Evolutionary conservation across 129 eudicot species (phyloP), one percentile per base, ranked within the genome.

Genomic region (Sambucus nigra): DNA sequence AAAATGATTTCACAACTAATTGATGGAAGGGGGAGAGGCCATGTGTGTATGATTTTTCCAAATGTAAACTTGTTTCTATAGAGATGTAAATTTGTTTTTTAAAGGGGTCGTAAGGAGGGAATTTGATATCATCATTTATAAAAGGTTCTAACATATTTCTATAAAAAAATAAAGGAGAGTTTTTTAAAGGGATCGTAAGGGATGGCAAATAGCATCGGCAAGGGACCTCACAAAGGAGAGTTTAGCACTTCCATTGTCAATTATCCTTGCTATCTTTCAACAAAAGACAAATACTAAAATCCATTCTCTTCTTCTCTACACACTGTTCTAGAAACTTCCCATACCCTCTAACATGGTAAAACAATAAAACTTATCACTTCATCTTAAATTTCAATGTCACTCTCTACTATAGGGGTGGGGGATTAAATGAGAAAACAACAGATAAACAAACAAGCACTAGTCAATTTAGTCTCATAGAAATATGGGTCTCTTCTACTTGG

Each of bases 371-470:
- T 17, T 19, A 3, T 28, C 19, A 56, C 51, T 31, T 5, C 45
- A 29, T 26, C 10, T 60, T 50, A 68, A 57, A 26, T 56, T 40
- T 46, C 35, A n/a, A 25, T 23, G 18, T 27, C 16, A 5, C n/a
- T 16, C 17, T 0, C 23, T 21, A 6, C n/a, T n/a, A 13, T 7
- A n/a, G 19, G 33, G 32, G 17, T 47, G 17, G 39, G 45, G 65
- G 21, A n/a, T 39, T 66, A 39, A 51, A 61, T 53, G 52, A 41
- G 82, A 71, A 61, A 76, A 61, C 63, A 31, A 66, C 74, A 76
- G 53, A 50, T 57, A 46, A 44, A 47, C 49, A 41, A 60, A 65
- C 31, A 52, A 47, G 67, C 7, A 35, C 53, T 54, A 45, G 51
- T 59, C 39, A 39, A 35, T 27, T 71, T 57, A 27, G 51, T 42